These are phyloP conservation scores for Bisporella sp. DNA, from an alignment of 2,329 filamentous ascomycete species.

Conservation along the genomic window DNA sequence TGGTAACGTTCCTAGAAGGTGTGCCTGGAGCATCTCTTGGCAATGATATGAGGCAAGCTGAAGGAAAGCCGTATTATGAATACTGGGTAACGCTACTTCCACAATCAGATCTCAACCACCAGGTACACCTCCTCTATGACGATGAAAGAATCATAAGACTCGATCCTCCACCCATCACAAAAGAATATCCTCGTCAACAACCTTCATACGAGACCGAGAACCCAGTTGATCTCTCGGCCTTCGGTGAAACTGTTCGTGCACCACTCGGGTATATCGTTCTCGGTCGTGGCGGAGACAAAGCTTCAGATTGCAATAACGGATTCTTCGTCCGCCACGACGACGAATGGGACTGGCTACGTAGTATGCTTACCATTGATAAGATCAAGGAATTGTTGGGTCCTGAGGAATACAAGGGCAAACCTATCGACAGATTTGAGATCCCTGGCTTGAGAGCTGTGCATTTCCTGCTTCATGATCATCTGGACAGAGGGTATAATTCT, in stretches of 20 bases:
- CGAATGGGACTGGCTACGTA: constrained; percentile 32
- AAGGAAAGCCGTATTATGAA: constrained; percentile 21
- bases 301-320: constrained; percentile 29
- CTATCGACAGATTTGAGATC: constrained; percentile 21
- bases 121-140: constrained; percentile 18
- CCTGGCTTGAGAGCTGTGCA: constrained; percentile 12
- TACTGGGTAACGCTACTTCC: constrained; percentile 19
- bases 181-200: not conserved
- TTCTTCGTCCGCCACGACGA: constrained; percentile 32
- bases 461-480: constrained; percentile 19
- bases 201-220: constrained; percentile 11
- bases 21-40: constrained; percentile 30
- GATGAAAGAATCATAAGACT: constrained; percentile 11
- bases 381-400: constrained; percentile 16
- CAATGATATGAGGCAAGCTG: constrained; percentile 32
- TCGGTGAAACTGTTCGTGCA: constrained; percentile 17
- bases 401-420: constrained; percentile 18
- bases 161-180: constrained; percentile 4
- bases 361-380: constrained; percentile 14
- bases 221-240: constrained; percentile 12
- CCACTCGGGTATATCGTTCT: constrained; percentile 27
- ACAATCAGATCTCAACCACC: constrained; percentile 14
- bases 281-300: constrained; percentile 31
- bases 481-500: constrained; percentile 9
- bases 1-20: constrained; percentile 9